Evolutionary conservation across 345 rosid species (phyloP).

Genomic region (Tarenaya hassleriana): DNA sequence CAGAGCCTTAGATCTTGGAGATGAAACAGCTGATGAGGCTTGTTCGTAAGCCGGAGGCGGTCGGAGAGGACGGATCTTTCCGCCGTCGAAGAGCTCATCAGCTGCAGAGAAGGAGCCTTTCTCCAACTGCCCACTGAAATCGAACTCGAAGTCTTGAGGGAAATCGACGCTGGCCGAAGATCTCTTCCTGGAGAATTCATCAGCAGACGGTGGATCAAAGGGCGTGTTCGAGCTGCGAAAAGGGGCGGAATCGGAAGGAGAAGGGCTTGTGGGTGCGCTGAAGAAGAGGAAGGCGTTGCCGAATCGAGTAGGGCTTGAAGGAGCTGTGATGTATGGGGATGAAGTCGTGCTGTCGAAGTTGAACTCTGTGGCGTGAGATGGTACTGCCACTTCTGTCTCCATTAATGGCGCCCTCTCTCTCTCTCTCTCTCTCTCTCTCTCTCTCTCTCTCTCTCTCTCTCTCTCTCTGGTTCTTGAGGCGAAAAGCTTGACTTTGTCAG

Average conservation of each 20-base stretch:
- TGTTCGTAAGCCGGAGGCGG: slow-evolving; percentile 39
- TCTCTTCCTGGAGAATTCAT: slow-evolving; percentile 20
- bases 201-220: slow-evolving; percentile 16
- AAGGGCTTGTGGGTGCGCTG: slow-evolving; percentile 69
- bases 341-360: slow-evolving; percentile 77
- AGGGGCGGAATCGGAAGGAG: slow-evolving; percentile 31
- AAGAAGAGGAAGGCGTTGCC: slow-evolving; percentile 42
- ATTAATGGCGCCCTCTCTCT: slow-evolving; percentile 19
- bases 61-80: slow-evolving; percentile 70
- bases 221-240: slow-evolving; percentile 7
- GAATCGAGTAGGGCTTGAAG: slow-evolving; percentile 80
- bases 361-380: slow-evolving; percentile 41
- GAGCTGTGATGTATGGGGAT: slow-evolving; percentile 94
- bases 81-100: slow-evolving; percentile 83
- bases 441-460: slow-evolving; percentile 11
- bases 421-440: slow-evolving; percentile 20
- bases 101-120: slow-evolving; percentile 66
- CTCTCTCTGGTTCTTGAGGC: background rate
- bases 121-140: slow-evolving; percentile 64
- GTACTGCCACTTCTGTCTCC: slow-evolving; percentile 47
- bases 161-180: slow-evolving; percentile 25
- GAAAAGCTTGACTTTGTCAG: slow-evolving; percentile 5
- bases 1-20: slow-evolving; percentile 39
- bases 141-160: slow-evolving; percentile 60
- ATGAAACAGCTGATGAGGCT: slow-evolving; percentile 26